These are phyloP conservation scores for Mesembryanthemum crystallinum DNA, from an alignment of 148 eudicot species.

Conservation along the genomic window DNA sequence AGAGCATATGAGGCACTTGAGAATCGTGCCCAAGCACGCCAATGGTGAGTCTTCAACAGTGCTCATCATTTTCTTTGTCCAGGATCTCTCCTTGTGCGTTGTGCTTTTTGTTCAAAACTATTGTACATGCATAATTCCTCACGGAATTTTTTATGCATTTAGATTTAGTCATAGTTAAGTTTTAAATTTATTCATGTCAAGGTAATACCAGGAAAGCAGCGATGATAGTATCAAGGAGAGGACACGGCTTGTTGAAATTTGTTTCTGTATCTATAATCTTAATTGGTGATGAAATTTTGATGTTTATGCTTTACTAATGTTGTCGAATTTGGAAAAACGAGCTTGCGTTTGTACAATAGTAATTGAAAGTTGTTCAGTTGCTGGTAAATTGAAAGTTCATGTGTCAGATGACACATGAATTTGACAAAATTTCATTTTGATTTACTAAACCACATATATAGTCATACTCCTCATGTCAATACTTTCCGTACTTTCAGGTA, in stretches of 20 bases:
- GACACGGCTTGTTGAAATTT: neutral
- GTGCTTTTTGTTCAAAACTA: neutral
- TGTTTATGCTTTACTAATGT: neutral
- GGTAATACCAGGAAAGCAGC: neutral
- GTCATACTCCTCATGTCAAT: neutral
- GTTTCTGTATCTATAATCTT: neutral
- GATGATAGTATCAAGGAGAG: conserved; percentile 1
- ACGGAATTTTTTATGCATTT: neutral
- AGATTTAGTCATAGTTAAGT: neutral
- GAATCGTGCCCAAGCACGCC: conserved; percentile 89
- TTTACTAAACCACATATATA: neutral
- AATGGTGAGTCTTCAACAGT: conserved; percentile 53
- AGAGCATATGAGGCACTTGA: conserved; percentile 94
- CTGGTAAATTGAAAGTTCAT: neutral
- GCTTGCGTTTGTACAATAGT: neutral
- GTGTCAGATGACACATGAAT: neutral
- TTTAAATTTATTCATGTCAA: neutral
- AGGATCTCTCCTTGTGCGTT: neutral
- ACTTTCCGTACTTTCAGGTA: conserved; percentile 50
- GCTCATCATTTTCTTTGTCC: neutral
- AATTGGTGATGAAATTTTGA: neutral
- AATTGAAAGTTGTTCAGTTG: neutral
- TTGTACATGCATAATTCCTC: neutral
- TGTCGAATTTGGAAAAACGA: neutral
- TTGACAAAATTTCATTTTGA: neutral